These are phyloP conservation scores for Ganoderma boninense DNA, from an alignment of 1,284 basidiomycete genomes.

Conservation along the genomic window DNA sequence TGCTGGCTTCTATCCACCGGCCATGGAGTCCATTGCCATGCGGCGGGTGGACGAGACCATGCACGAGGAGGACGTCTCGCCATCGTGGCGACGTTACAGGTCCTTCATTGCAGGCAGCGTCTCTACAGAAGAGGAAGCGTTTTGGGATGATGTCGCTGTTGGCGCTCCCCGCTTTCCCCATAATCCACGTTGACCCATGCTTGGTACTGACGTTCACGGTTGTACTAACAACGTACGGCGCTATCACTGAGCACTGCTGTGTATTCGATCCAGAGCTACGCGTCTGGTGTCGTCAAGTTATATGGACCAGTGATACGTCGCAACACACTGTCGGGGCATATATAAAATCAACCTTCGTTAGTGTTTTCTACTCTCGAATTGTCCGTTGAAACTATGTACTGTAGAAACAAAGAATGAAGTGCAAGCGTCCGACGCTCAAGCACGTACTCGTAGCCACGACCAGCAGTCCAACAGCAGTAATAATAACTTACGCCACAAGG, in stretches of 20 bases:
- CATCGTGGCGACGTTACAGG: conserved; percentile 8
- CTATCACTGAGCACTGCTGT: too few relatives aligned
- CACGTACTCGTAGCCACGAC: neutral
- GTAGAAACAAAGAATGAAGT: neutral
- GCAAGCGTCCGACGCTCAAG: conserved; percentile 2
- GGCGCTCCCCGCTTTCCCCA: conserved; percentile 7
- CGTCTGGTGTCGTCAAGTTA: too few relatives aligned
- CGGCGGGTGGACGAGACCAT: conserved; percentile 4
- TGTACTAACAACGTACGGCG: neutral
- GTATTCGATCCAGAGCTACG: too few relatives aligned
- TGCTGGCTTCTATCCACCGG: conserved; percentile 33
- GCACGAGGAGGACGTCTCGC: neutral
- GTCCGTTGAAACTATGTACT: neutral
- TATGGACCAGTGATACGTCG: too few relatives aligned
- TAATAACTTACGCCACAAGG: neutral
- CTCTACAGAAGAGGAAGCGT: conserved; percentile 8
- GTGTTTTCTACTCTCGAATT: neutral
- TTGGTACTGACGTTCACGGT: neutral
- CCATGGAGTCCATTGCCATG: conserved; percentile 26
- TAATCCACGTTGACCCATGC: neutral
- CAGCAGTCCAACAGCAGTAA: neutral
- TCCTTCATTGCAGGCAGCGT: conserved; percentile 13
- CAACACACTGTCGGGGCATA: too few relatives aligned
- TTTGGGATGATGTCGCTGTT: conserved; percentile 14
- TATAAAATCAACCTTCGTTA: too few relatives aligned